Evolutionary conservation across 805 yeast genomes (phyloP), one percentile per base, ranked within the genome.

Genomic region (Barnettozyma vustinii): DNA sequence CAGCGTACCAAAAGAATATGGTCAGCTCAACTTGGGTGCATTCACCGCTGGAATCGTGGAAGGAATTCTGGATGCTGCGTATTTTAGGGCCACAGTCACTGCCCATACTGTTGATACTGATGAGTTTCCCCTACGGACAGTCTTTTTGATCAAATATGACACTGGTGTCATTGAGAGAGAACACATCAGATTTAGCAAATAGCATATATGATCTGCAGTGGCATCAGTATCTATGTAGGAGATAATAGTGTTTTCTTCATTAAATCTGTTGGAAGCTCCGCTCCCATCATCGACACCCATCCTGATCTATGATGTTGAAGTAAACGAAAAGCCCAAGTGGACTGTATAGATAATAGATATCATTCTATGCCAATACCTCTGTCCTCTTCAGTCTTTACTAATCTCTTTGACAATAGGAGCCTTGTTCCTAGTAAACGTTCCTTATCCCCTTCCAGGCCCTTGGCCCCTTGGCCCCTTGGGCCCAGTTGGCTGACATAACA

Each of bases 1-100:
- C 10, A 80, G 87, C 27, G 83, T 86, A 5, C 96, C 96, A 2
- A 80, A 78, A 56, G 96, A 89, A 54, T 81, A 84, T 60, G 82
- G 86, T 10, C 82, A 81, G 53, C 73, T 88, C 58, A 87, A 85
- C 60, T 86, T 94, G 60, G 82, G 84, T 15, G 91, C 96, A 0
- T 87, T 85, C 61, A 79, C 83, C 1, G 96, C 96, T 0, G 96
- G 96, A 0, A 75, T 89, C 15, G 74, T 88, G 37, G 96, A 89
- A 63, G 96, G 95, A 0, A 81, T 88, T 1, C 68, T 89, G 50
- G 94, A 86, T 58, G 73, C 84, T 5, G 72, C 87, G 2, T 81
- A 81, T 53, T 87, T 87, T 60, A 80, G 76, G 47, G 90, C 92
- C 13, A 72, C 70, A 42, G 96, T 89, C 8, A 79, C 86, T n/a